Percentiles rank a stretch among this genome's conserved stretches.
These are phyloP conservation scores for Solanum lycopersicoides DNA, from an alignment of 257 asterid genomes.

Conservation along the genomic window DNA sequence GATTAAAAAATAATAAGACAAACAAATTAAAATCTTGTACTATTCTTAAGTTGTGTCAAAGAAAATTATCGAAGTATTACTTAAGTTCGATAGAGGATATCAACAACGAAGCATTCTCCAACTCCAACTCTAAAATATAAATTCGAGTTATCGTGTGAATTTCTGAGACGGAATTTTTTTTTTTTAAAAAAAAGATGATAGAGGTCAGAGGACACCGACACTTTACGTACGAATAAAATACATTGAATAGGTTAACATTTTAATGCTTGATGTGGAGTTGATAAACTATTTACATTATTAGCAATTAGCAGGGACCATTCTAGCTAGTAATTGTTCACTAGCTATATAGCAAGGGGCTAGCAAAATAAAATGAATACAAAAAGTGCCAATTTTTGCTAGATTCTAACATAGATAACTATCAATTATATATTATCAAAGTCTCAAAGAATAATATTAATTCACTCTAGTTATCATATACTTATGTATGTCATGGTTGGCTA, in stretches of 20 bases:
- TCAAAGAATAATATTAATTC: not conserved
- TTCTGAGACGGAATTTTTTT: too few relatives aligned
- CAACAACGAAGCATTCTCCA: too few relatives aligned
- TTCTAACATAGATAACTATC: not conserved
- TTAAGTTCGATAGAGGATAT: not conserved
- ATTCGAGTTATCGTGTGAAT: too few relatives aligned
- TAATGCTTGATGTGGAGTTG: not conserved
- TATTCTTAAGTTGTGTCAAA: not conserved
- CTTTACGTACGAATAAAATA: not conserved
- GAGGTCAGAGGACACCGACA: not conserved
- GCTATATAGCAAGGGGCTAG: not conserved
- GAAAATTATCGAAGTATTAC: not conserved
- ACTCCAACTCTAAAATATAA: too few relatives aligned
- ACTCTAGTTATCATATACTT: not conserved
- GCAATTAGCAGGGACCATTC: not conserved
- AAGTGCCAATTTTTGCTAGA: not conserved
- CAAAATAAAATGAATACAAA: not conserved
- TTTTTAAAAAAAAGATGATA: too few relatives aligned
- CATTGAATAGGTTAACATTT: not conserved
- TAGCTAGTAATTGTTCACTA: not conserved
- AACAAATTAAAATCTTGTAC: accelerated
- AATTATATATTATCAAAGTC: not conserved
- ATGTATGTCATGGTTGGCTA: not conserved
- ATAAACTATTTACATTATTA: not conserved
- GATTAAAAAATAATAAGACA: too few relatives aligned